These are phyloP conservation scores for Termitomyces sp. DNA, from an alignment of 768 basidiomycete species.

Conservation along the genomic window DNA sequence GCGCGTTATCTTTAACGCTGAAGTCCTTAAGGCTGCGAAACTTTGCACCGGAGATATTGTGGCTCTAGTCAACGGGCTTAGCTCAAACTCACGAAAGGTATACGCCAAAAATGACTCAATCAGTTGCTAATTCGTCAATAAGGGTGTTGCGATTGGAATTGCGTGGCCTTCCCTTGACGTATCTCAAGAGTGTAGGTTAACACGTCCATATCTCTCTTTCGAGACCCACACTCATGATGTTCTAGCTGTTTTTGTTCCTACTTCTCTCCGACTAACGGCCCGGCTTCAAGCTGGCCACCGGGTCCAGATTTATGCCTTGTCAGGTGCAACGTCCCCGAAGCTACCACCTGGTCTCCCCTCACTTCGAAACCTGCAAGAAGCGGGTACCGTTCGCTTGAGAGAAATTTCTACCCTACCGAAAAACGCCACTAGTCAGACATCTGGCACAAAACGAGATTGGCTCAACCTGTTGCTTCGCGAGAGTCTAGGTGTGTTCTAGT, in stretches of 20 bases:
- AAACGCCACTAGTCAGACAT: slow-evolving; percentile 14
- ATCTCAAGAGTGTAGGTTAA: slow-evolving; percentile 51
- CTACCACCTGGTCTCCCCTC: slow-evolving; percentile 45
- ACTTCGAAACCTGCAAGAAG: slow-evolving; percentile 46
- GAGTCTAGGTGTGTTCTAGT: slow-evolving; percentile 48
- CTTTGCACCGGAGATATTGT: slow-evolving; percentile 69
- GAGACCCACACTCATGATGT: slow-evolving; percentile 5
- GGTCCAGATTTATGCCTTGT: slow-evolving; percentile 47
- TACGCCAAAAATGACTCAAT: neutral
- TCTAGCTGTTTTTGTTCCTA: slow-evolving; percentile 53
- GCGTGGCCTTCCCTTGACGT: slow-evolving; percentile 75
- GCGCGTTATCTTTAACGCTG: slow-evolving; percentile 62
- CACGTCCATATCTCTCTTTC: slow-evolving; percentile 9
- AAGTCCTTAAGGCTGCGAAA: slow-evolving; percentile 56
- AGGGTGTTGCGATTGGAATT: slow-evolving; percentile 66
- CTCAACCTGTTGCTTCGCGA: slow-evolving; percentile 64
- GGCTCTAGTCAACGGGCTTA: slow-evolving; percentile 43
- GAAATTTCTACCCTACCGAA: slow-evolving; percentile 33
- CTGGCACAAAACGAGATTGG: slow-evolving; percentile 54
- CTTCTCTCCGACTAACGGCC: slow-evolving; percentile 59
- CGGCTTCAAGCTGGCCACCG: slow-evolving; percentile 45
- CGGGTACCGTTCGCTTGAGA: slow-evolving; percentile 46
- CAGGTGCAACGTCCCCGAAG: slow-evolving; percentile 31
- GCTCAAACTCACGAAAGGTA: slow-evolving; percentile 25
- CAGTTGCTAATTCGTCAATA: slow-evolving; percentile 15